Conservation (phyloP, 768 basidiomycete species). For the Pseudohyphozyma bogoriensis region DNA sequence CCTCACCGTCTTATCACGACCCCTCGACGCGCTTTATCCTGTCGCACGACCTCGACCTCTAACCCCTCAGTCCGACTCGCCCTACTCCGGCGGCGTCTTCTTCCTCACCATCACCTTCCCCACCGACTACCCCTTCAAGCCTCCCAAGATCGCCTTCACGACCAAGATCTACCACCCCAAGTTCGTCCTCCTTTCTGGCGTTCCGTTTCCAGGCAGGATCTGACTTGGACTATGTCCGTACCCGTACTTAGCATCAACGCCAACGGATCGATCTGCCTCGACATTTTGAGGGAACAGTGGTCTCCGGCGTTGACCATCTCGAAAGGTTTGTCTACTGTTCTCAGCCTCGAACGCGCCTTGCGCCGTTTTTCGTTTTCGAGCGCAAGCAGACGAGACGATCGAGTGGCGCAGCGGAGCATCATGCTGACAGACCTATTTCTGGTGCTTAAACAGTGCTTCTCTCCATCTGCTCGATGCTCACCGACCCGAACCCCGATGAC, state of each 20-base stretch:
- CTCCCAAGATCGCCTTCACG: constrained; percentile 98
- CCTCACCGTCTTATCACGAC: background rate
- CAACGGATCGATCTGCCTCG: constrained; percentile 96
- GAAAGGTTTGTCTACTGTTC: constrained; percentile 58
- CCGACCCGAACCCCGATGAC: constrained; percentile 98
- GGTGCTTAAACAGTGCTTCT: constrained; percentile 56
- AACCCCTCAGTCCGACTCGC: constrained; percentile 70
- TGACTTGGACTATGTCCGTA: background rate
- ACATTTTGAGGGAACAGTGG: constrained; percentile 98
- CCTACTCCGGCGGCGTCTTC: constrained; percentile 97
- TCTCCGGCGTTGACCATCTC: constrained; percentile 97
- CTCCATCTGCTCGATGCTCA: constrained; percentile 98
- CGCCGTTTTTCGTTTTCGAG: background rate
- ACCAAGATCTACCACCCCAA: constrained; percentile 99
- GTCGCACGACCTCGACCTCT: background rate
- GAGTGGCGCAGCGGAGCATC: too few relatives aligned
- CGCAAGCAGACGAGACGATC: too few relatives aligned
- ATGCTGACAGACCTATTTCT: background rate
- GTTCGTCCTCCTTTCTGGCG: background rate
- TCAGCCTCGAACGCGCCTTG: background rate
- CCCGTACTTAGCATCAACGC: constrained; percentile 76
- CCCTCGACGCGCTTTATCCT: background rate
- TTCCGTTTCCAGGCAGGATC: too few relatives aligned
- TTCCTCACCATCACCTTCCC: constrained; percentile 91
- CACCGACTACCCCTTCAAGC: constrained; percentile 99